phyloP scores from a whole-genome alignment of 495 filamentous ascomycete species.

The Xylaria grammica region DNA sequence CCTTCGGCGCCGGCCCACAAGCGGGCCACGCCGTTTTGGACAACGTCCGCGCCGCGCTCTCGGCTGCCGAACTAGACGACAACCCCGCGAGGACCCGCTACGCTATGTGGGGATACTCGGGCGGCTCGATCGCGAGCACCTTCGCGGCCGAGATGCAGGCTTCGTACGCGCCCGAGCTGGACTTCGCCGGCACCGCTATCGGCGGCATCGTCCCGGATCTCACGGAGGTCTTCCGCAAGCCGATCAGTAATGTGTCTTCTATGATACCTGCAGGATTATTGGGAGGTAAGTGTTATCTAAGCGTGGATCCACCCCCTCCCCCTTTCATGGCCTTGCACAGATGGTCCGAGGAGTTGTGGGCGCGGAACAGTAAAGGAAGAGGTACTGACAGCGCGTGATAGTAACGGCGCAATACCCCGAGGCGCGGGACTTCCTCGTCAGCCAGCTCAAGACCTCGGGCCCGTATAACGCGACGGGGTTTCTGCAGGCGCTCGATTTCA shows the following conservation, averaged over 20 bases:
- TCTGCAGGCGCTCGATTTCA: slow-evolving; percentile 3
- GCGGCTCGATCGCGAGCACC: slow-evolving; percentile 59
- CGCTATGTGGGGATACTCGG: slow-evolving; percentile 62
- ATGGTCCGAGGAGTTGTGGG: too few species aligned
- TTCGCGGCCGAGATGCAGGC: slow-evolving; percentile 59
- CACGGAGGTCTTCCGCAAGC: slow-evolving; percentile 28
- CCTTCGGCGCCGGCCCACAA: slow-evolving; percentile 48
- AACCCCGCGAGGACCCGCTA: slow-evolving; percentile 28
- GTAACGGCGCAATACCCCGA: slow-evolving; percentile 26
- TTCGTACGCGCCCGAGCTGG: slow-evolving; percentile 56
- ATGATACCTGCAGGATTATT: neutral
- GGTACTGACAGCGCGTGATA: too few species aligned
- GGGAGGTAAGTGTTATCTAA: neutral
- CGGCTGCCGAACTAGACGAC: slow-evolving; percentile 14
- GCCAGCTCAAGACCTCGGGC: slow-evolving; percentile 1
- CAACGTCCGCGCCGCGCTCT: slow-evolving; percentile 48
- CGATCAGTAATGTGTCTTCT: slow-evolving; percentile 24
- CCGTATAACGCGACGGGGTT: slow-evolving; percentile 2
- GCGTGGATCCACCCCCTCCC: too few species aligned
- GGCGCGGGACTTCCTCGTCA: neutral
- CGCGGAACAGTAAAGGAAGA: too few species aligned
- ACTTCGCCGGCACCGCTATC: slow-evolving; percentile 51
- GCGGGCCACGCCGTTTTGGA: slow-evolving; percentile 56
- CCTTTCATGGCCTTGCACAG: neutral
- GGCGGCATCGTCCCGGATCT: slow-evolving; percentile 53